Evolutionary conservation across 2,329 filamentous ascomycete genomes (phyloP), one percentile per base, ranked within the genome.

Genomic region (Colletotrichum incanum): DNA sequence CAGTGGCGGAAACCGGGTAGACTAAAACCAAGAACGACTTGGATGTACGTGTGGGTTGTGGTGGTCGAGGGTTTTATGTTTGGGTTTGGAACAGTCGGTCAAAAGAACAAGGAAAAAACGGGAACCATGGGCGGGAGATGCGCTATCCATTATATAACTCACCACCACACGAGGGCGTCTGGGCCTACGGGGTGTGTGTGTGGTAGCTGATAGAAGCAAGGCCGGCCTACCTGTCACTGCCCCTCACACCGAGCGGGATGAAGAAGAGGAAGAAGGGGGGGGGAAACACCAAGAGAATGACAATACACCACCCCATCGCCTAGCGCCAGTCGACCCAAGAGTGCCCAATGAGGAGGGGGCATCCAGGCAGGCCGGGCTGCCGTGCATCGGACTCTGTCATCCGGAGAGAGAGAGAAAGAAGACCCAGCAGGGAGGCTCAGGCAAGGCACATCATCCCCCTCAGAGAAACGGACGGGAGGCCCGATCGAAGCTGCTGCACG

Each of bases 341-440:
- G 8, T 20, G 69, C 69, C 69, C 59, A 69, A 59, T 54, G 50
- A 61, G 45, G 45, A 72, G 23, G 65, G 65, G 59, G 45, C 28
- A 72, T 68, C 65, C 69, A 72, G n/a, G 69, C 52, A 59, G 39
- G 37, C 65, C 37, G 39, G 69, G 69, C 54, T 41, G 69, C 47
- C 50, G 20, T 69, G 65, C 69, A 69, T 60, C 34, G 1, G 7
- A 11, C 34, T 28, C 26, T 59, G 23, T 11, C 47, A 49, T 28
- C 28, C 39, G n/a, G 55, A 28, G 34, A 23, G n/a, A n/a, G n/a
- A n/a, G n/a, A n/a, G n/a, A n/a, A n/a, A n/a, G 39, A 11, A 39
- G 28, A 39, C 54, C 54, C 34, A 6, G 47, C 12, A 50, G 47
- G 28, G 41, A 62, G 45, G 47, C n/a, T 28, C 37, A 43, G 23